Conservation (phyloP, 345 rosid genomes). For the Erodium maritimum region DNA sequence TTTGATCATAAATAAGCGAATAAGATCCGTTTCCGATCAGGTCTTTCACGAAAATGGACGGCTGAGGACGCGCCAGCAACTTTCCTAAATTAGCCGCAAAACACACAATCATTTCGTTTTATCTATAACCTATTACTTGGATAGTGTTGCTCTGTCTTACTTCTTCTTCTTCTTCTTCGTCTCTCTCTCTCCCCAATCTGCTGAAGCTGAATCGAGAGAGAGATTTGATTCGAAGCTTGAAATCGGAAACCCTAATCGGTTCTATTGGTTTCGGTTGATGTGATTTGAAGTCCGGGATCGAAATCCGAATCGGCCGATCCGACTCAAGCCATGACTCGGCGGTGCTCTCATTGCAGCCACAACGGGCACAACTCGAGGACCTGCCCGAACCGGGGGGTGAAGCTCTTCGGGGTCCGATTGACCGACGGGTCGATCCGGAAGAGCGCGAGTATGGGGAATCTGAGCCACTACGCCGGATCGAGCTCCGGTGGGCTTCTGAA, state of each 20-base stretch:
- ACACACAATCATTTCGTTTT: not conserved
- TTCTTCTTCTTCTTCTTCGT: not conserved
- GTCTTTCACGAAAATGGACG: constrained; percentile 2
- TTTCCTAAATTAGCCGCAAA: constrained; percentile 1
- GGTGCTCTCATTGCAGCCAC: constrained; percentile 98
- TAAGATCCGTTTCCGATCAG: not conserved
- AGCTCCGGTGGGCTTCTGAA: constrained; percentile 14
- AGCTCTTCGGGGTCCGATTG: constrained; percentile 85
- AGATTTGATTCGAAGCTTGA: too few relatives aligned
- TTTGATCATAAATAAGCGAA: too few relatives aligned
- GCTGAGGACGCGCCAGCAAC: not conserved
- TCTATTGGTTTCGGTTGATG: too few relatives aligned
- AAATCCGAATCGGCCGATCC: not conserved
- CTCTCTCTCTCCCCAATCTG: not conserved
- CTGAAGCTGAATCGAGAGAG: too few relatives aligned
- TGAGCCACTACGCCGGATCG: constrained; percentile 58
- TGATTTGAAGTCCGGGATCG: not conserved
- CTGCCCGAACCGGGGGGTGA: constrained; percentile 90
- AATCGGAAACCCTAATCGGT: constrained; percentile 3
- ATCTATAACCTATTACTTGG: not conserved
- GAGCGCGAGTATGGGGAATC: constrained; percentile 96
- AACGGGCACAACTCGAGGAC: constrained; percentile 98
- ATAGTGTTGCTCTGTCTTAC: not conserved
- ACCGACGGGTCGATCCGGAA: constrained; percentile 92
- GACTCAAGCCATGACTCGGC: constrained; percentile 54